Base-by-base conservation (phyloP, 805 yeast species). In the Priceomyces fermenticarens region DNA sequence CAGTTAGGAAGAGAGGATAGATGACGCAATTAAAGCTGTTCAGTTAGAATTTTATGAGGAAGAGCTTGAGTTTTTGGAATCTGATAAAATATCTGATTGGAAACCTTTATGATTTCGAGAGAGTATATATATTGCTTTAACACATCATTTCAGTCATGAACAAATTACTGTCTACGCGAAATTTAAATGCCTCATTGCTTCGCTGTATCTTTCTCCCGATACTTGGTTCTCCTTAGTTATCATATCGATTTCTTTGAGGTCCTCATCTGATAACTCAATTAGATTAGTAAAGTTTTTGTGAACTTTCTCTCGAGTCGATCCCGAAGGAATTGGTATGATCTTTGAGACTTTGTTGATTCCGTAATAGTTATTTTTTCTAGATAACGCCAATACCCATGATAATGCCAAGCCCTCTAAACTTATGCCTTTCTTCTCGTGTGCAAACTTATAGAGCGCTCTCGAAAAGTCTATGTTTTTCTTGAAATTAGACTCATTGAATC, bases 271-370 rank as follows among this genome's bases (percentile, higher is more conserved):
- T 40, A 88, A 64, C 9, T 62, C 59, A 36, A 76, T 50, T 36
- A 58, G 60, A 15, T 68, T 62, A 9, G 54, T 59, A 48, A 77
- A 67, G 63, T 88, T 89, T 55, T 79, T 85, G 35, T 71, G 68
- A 12, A 84, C 78, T 58, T 87, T 81, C 9, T 60, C 67, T 3
- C 65, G 58, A 30, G 81, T 75, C 5, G 88, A 75, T 3, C 87
- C 82, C 39, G 90, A 83, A 14, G 97, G 96, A 57, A 89, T 85
- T 27, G 96, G 95, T 35, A 89, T 55, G 33, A 87, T 71, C 43
- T 64, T 69, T 17, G 89, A 77, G 40, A 67, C 72, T 38, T 67
- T 65, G 16, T 49, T 40, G 29, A 66, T 48, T 2, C 75, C 78
- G 7, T 67, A 58, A 51, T 57, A 69, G 39, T 75, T 71, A 40